Percentiles rank a stretch among this genome's conserved stretches.
phyloP scores from a whole-genome alignment of 495 filamentous ascomycete genomes.

The Penicillium fimorum region DNA sequence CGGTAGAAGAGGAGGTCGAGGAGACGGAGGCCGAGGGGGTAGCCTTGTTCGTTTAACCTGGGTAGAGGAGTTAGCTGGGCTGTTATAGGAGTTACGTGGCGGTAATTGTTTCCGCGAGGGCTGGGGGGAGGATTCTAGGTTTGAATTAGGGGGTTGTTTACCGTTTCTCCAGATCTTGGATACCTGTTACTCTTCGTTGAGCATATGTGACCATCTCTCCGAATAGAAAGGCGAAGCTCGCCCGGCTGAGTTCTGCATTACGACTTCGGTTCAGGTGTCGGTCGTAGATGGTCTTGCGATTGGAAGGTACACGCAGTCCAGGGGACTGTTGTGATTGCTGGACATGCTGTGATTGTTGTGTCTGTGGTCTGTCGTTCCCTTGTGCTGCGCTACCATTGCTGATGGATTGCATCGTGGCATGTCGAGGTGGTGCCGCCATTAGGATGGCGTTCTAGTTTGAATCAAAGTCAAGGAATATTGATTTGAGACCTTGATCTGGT shows the following conservation, averaged over 20 bases:
- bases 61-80: slow-evolving; percentile 3
- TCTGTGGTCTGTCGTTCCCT: slow-evolving; percentile 22
- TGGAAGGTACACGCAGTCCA: slow-evolving; percentile 90
- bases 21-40: slow-evolving; percentile 89
- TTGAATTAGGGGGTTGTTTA: slow-evolving; percentile 28
- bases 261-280: slow-evolving; percentile 86
- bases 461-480: not conserved
- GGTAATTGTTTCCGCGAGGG: not conserved
- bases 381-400: slow-evolving; percentile 31
- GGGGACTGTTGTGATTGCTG: slow-evolving; percentile 42
- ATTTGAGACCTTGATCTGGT: not conserved
- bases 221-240: slow-evolving; percentile 94
- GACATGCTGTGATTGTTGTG: slow-evolving; percentile 24
- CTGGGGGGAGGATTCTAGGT: not conserved
- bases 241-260: slow-evolving; percentile 81
- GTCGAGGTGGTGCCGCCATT: slow-evolving; percentile 41
- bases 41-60: slow-evolving; percentile 91
- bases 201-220: slow-evolving; percentile 96
- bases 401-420: slow-evolving; percentile 40
- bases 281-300: slow-evolving; percentile 97
- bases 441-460: slow-evolving; percentile 2
- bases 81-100: not conserved
- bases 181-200: slow-evolving; percentile 83
- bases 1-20: slow-evolving; percentile 88
- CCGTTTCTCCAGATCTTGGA: slow-evolving; percentile 91